These are phyloP conservation scores for Mucor velutinosus DNA, from an alignment of 371 early-diverging fungal species.

Conservation along the genomic window DNA sequence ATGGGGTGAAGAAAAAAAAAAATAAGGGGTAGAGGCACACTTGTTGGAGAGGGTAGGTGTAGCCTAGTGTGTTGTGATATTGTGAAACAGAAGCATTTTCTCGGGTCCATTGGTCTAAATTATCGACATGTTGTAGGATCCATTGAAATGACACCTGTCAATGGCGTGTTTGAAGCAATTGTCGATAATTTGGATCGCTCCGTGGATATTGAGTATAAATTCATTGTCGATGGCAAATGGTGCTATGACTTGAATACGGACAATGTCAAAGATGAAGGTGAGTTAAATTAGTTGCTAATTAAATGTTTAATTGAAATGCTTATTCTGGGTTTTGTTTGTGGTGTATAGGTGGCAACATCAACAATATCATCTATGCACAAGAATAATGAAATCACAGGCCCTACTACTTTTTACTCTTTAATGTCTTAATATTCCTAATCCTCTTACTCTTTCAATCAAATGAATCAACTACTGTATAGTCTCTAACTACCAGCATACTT, in stretches of 20 bases:
- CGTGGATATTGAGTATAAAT: conserved; percentile 33
- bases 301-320: neutral
- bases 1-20: neutral
- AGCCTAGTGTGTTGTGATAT: neutral
- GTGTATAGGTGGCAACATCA: conserved; percentile 34
- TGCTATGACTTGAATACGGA: conserved; percentile 34
- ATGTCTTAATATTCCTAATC: neutral
- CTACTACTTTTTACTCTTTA: neutral
- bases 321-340: neutral
- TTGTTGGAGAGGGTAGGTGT: neutral
- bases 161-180: neutral
- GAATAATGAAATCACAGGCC: neutral
- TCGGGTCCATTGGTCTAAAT: neutral
- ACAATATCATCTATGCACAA: conserved; percentile 36
- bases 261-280: neutral
- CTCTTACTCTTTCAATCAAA: neutral
- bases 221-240: conserved; percentile 52
- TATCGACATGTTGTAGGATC: neutral
- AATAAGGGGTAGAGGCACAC: neutral
- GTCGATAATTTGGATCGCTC: conserved; percentile 28
- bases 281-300: neutral
- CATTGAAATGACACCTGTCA: conserved; percentile 15
- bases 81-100: conserved; percentile 7
- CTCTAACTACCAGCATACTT: neutral
- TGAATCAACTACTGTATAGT: no score